phyloP scores from a whole-genome alignment of 176 grass and related monocot species.

The Cocos nucifera region DNA sequence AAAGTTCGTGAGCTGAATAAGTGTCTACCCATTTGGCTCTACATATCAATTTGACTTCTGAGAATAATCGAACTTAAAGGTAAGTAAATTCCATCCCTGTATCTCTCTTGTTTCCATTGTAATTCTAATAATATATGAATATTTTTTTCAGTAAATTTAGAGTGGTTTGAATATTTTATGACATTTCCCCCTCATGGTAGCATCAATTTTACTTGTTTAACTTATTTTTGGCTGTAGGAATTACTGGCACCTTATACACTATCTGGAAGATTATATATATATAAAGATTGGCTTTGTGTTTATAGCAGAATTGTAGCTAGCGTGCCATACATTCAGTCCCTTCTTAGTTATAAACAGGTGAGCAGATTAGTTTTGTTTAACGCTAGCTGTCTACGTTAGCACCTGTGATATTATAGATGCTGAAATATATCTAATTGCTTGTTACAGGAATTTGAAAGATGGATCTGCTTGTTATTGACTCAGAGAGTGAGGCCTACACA shows the following conservation, averaged over 20 bases:
- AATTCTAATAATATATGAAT: too few relatives aligned
- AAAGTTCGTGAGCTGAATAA: too few relatives aligned
- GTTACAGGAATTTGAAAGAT: slow-evolving; percentile 25
- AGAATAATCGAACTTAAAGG: too few relatives aligned
- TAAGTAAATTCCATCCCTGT: too few relatives aligned
- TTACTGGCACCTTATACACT: neutral
- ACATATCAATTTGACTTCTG: too few relatives aligned
- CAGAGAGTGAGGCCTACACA: slow-evolving; percentile 50
- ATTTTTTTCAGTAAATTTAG: too few relatives aligned
- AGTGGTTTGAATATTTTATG: too few relatives aligned
- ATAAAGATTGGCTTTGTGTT: slow-evolving; percentile 8
- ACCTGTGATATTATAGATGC: too few relatives aligned
- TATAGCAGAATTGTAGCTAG: neutral
- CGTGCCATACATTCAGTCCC: neutral
- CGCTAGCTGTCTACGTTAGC: too few relatives aligned
- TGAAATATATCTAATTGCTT: neutral
- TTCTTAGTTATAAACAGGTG: slow-evolving; percentile 24
- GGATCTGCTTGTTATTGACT: slow-evolving; percentile 60
- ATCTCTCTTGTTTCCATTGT: too few relatives aligned
- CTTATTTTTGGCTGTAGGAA: slow-evolving; percentile 4
- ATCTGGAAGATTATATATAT: neutral
- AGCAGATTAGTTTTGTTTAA: neutral
- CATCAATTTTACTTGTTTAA: slow-evolving; percentile 7
- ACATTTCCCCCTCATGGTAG: neutral
- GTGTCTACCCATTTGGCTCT: too few relatives aligned